phyloP scores from a whole-genome alignment of 73 alveolate genomes.

The Tetrahymena borealis region DNA sequence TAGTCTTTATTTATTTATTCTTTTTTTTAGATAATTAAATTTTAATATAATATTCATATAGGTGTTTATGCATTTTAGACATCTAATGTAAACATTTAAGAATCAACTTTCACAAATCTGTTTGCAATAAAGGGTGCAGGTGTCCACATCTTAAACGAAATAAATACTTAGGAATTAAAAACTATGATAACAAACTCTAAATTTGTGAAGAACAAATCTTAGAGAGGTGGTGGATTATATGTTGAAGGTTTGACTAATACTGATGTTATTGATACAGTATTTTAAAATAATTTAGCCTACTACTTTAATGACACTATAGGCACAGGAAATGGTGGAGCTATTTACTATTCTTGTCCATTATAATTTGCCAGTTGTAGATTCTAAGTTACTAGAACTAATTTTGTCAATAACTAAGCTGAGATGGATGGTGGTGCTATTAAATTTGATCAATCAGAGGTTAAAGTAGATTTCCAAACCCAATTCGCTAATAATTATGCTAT shows the following conservation, averaged over 20 bases:
- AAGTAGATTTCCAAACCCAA: neutral
- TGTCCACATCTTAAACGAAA: neutral
- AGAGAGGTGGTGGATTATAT: neutral
- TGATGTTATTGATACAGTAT: neutral
- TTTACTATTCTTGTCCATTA: neutral
- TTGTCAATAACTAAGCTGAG: neutral
- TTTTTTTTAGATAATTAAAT: neutral
- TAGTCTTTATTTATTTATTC: no score
- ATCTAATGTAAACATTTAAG: neutral
- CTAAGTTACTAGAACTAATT: neutral
- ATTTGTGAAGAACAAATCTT: neutral
- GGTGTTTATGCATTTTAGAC: neutral
- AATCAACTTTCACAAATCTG: neutral
- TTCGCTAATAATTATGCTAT: neutral
- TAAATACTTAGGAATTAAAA: neutral
- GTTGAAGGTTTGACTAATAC: neutral
- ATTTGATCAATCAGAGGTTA: neutral
- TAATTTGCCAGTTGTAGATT: neutral
- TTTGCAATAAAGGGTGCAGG: neutral
- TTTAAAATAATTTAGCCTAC: neutral
- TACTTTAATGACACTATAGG: neutral
- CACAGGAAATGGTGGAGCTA: neutral
- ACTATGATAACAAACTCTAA: neutral
- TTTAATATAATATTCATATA: neutral
- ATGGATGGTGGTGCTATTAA: neutral